Percentiles rank a stretch among this genome's conserved stretches.
phyloP scores from a whole-genome alignment of 2,329 filamentous ascomycete genomes.

The Colletotrichum agaves region DNA sequence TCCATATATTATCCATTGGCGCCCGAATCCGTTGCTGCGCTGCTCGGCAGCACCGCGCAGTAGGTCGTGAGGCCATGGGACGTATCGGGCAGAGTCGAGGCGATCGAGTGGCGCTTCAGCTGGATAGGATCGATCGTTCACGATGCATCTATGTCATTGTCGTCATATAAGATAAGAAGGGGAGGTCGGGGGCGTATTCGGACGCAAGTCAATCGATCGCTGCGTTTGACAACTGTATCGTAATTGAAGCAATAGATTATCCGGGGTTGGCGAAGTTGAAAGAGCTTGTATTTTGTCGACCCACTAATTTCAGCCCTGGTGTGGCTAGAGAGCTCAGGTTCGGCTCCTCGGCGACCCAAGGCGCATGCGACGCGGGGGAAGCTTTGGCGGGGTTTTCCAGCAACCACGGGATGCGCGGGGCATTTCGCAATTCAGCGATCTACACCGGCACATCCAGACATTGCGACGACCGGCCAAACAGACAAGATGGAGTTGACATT shows the following conservation, averaged over 20 bases:
- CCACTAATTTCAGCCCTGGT: slow-evolving; percentile 16
- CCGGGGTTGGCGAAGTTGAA: not conserved
- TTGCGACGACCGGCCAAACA: slow-evolving; percentile 29
- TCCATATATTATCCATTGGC: slow-evolving; percentile 62
- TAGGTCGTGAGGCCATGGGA: slow-evolving; percentile 33
- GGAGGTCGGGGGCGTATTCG: not conserved
- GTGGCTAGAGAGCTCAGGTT: slow-evolving; percentile 18
- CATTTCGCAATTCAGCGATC: slow-evolving; percentile 12
- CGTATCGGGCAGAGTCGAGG: not conserved
- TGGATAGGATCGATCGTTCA: not conserved
- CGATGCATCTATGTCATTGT: not conserved
- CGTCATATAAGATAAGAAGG: not conserved
- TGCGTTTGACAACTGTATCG: slow-evolving; percentile 9
- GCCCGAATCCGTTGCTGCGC: slow-evolving; percentile 52
- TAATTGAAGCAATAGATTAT: not conserved
- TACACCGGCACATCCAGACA: slow-evolving; percentile 32
- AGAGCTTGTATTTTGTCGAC: slow-evolving; percentile 24
- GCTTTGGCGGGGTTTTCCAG: slow-evolving; percentile 37
- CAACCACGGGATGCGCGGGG: slow-evolving; percentile 15
- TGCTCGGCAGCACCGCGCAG: slow-evolving; percentile 60
- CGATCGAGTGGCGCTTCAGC: not conserved
- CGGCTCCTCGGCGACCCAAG: slow-evolving; percentile 17
- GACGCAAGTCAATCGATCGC: slow-evolving; percentile 6
- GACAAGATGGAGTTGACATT: slow-evolving; percentile 76
- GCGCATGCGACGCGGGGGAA: not conserved